Conservation (phyloP, 495 filamentous ascomycete species). For the Bacidia gigantensis region DNA sequence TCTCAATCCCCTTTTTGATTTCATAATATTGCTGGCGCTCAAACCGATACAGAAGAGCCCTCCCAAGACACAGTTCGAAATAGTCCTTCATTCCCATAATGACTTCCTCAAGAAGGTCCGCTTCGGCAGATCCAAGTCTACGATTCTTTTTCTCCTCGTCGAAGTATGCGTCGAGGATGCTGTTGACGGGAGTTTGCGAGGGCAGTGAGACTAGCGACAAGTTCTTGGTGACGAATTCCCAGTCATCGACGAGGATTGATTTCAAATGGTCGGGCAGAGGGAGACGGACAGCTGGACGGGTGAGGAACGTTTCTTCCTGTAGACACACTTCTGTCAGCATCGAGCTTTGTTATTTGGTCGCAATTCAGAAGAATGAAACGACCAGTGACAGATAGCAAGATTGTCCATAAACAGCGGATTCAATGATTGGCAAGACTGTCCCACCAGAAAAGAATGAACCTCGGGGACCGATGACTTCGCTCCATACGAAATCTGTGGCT, state of each 20-base stretch:
- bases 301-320: conserved; percentile 76
- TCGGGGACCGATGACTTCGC: no score
- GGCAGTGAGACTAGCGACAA: conserved; percentile 74
- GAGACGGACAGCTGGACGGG: conserved; percentile 67
- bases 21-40: conserved; percentile 76
- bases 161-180: conserved; percentile 69
- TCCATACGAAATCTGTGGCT: no score
- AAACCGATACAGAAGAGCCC: conserved; percentile 81
- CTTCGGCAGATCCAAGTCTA: conserved; percentile 46
- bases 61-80: conserved; percentile 74
- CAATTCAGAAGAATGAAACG: no score
- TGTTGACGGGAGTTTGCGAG: conserved; percentile 53
- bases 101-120: conserved; percentile 80
- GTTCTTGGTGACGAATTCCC: conserved; percentile 96
- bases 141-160: conserved; percentile 55
- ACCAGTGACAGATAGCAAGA: no score
- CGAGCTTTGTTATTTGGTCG: not conserved
- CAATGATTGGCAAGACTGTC: no score
- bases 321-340: not conserved
- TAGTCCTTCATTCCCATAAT: conserved; percentile 74
- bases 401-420: no score
- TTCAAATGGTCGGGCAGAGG: conserved; percentile 73
- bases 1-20: conserved; percentile 40
- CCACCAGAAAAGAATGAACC: no score
- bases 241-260: conserved; percentile 86